These are phyloP conservation scores for Coemansia sp. DNA, from an alignment of 192 early-diverging fungal species.

Conservation along the genomic window DNA sequence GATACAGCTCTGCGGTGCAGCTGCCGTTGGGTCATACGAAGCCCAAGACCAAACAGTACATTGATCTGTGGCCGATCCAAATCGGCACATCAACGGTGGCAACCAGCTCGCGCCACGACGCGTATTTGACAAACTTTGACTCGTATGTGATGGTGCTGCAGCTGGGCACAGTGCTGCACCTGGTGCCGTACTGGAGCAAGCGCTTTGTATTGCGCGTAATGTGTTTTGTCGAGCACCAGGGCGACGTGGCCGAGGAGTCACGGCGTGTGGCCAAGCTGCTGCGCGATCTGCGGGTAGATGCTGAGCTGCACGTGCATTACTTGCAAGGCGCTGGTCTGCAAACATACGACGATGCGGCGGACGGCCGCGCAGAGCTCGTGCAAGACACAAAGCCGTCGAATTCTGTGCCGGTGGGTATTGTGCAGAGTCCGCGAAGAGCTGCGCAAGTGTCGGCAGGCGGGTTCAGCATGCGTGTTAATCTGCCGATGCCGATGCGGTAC, in stretches of 20 bases:
- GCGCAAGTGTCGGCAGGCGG: constrained; percentile 1
- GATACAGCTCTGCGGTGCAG: constrained; percentile 6
- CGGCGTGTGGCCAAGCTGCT: constrained; percentile 56
- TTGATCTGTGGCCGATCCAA: constrained; percentile 76
- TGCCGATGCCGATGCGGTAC: constrained; percentile 46
- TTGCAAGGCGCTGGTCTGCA: constrained; percentile 33
- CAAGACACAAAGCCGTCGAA: not conserved
- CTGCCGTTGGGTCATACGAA: not conserved
- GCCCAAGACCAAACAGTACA: constrained; percentile 46
- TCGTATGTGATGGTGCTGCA: constrained; percentile 74
- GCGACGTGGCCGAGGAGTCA: constrained; percentile 61
- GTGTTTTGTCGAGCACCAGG: constrained; percentile 66
- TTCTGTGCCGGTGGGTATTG: not conserved
- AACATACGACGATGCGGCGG: constrained; percentile 46
- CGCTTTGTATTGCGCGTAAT: constrained; percentile 61
- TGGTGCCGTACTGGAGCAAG: constrained; percentile 67
- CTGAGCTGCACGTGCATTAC: constrained; percentile 59
- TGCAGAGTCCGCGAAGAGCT: not conserved
- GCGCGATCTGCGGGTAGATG: constrained; percentile 60
- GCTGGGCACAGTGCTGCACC: constrained; percentile 68
- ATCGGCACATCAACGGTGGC: constrained; percentile 35
- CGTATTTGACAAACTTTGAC: constrained; percentile 59
- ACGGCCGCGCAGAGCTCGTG: not conserved
- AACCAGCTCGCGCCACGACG: constrained; percentile 17
- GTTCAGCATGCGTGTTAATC: constrained; percentile 46